A percentile compares a stretch with the other conserved stretches of the same genome.
Conservation (phyloP, 306 rosid species). For the Fragaria iinumae region DNA sequence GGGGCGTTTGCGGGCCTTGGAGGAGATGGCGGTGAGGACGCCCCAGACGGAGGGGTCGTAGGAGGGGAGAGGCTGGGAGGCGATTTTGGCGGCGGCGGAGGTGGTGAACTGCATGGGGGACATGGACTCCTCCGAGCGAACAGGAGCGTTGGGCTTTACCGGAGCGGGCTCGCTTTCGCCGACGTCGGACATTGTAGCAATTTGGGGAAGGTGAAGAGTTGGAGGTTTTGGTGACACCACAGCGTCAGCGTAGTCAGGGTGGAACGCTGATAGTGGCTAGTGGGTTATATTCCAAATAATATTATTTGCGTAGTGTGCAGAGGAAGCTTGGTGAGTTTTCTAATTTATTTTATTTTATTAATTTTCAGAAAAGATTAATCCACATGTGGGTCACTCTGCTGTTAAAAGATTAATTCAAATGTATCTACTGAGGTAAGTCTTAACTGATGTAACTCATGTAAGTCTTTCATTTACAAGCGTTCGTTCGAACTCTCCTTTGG, state of each 20-base stretch:
- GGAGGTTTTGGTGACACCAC: not conserved
- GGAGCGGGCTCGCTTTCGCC: constrained; percentile 27
- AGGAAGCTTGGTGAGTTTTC: too few species aligned
- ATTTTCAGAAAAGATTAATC: too few species aligned
- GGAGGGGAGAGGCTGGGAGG: constrained; percentile 68
- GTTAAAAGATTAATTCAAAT: too few species aligned
- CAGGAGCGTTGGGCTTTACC: not conserved
- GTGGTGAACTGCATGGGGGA: constrained; percentile 48
- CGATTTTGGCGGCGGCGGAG: constrained; percentile 63
- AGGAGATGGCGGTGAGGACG: constrained; percentile 88
- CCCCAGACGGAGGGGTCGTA: constrained; percentile 79
- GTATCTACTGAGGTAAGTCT: too few species aligned
- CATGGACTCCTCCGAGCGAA: constrained; percentile 3
- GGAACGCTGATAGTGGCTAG: too few species aligned
- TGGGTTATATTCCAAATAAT: too few species aligned
- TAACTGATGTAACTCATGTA: too few species aligned
- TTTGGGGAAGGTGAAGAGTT: not conserved
- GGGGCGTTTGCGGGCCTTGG: constrained; percentile 71
- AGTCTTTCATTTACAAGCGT: too few species aligned
- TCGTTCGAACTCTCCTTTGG: too few species aligned
- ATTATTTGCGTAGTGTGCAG: too few species aligned
- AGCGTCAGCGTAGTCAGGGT: not conserved
- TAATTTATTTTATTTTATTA: too few species aligned
- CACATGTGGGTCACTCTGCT: too few species aligned
- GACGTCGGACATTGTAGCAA: constrained; percentile 41